A percentile compares a stretch with the other conserved stretches of the same genome.
Evolutionary conservation across 1,284 basidiomycete species (phyloP).

Genomic region (Cystobasidiaceae sp.): DNA sequence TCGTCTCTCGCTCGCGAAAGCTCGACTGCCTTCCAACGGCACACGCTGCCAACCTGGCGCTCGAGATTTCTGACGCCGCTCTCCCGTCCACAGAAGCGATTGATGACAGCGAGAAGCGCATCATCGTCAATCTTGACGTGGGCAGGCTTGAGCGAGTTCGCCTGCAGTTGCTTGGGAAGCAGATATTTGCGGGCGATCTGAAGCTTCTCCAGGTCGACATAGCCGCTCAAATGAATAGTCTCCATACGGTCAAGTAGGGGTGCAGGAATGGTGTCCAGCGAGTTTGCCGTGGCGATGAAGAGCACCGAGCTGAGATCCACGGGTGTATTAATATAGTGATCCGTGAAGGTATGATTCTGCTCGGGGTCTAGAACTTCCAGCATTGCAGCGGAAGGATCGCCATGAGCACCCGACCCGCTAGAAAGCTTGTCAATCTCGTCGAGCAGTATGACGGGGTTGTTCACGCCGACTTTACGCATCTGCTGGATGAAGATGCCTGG

Average conservation of each 20-base stretch:
- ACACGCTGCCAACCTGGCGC: conserved; percentile 76
- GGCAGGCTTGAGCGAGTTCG: conserved; percentile 59
- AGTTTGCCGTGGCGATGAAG: conserved; percentile 51
- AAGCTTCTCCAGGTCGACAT: conserved; percentile 50
- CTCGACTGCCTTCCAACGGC: conserved; percentile 80
- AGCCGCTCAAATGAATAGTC: conserved; percentile 48
- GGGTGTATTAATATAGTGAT: conserved; percentile 48
- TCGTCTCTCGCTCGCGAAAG: conserved; percentile 69
- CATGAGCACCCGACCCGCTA: conserved; percentile 43
- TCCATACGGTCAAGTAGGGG: conserved; percentile 50
- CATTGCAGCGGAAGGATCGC: conserved; percentile 50
- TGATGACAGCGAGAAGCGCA: conserved; percentile 65
- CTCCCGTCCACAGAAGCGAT: conserved; percentile 68
- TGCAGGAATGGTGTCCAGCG: conserved; percentile 48
- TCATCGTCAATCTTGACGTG: conserved; percentile 61
- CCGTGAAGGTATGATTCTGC: conserved; percentile 49
- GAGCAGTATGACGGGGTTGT: conserved; percentile 49
- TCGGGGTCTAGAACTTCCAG: conserved; percentile 50
- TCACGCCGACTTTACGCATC: conserved; percentile 46
- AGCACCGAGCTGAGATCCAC: conserved; percentile 44
- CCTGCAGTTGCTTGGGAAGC: conserved; percentile 71
- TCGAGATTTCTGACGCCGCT: conserved; percentile 90
- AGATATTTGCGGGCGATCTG: conserved; percentile 55
- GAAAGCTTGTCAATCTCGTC: conserved; percentile 51
- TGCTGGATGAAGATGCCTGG: conserved; percentile 57